Base-by-base conservation (phyloP, 257 asterid species). In the Euphrasia confusa region DNA sequence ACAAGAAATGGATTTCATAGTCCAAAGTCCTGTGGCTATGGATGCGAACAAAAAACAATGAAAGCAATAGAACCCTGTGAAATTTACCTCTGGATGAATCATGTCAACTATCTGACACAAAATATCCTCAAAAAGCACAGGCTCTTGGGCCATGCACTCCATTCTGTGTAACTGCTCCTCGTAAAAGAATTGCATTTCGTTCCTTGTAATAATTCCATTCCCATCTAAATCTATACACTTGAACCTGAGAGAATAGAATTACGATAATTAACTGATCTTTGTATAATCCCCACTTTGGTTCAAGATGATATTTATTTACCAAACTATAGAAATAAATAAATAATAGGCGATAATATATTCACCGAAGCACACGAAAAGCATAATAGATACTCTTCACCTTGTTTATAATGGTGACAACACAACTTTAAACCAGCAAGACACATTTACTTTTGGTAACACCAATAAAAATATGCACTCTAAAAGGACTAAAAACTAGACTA, bases 111-210 rank as follows among this genome's bases (percentile, higher is more conserved):
- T 87, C 80, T 93, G 99, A 77, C 99, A 93, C 73, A 93, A 78
- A 68, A 93, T 89, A 85, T 89, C 97, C 83, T 93, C 99, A 81
- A 89, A 93, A 74, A 93, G 96, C 47, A 93, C 97, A 76, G 97
- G 99, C 83, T 93, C 99, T 74, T 93, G 99, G 72, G 97, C 96
- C 97, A 93, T 93, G 87, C 99, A 93, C 77, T 93, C 99, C 99
- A 93, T 93, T 78, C 99, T 84, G 78, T 93, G 99, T 80, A 93
- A 67, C 77, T 93, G 99, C 80, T 93, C 99, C 82, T 93, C 99
- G 47, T 93, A 93, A 78, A 87, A 93, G 79, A 93, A 93, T 72
- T 93, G 99, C 83, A 93, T 82, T 78, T 93, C 99, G 27, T 89
- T 93, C 78, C 96, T 85, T 0, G 99, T 89, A 60, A 93, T 74